Evolutionary conservation across 2,329 filamentous ascomycete genomes (phyloP), one percentile per base, ranked within the genome.

Genomic region (Pseudogymnoascus sp.): DNA sequence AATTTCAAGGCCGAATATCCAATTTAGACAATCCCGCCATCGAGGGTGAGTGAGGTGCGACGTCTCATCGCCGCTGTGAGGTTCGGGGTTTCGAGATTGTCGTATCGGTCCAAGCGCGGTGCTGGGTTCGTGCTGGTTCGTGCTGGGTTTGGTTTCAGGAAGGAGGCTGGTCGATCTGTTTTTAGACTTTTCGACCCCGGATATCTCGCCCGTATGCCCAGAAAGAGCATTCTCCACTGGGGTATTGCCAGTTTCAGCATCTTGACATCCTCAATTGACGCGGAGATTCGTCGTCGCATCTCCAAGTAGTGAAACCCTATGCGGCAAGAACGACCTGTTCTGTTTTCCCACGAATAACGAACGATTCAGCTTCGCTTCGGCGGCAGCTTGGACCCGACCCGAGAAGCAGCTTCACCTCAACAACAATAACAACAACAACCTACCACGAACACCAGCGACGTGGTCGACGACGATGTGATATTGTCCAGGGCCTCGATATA

Each of bases 331-430:
- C 28, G 10, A 34, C 2, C 18, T 28, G 18, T 31, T 28, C 34
- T 34, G 50, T 56, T 56, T 56, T 56, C 50, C 50, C 50, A 56
- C 50, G 50, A 56, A 56, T 56, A 12, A 11, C 50, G 50, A 34
- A 56, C 50, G 25, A 56, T 56, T 34, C 50, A 50, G 11, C 50
- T 34, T 34, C n/a, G n/a, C 28, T 34, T 56, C 50, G 28, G 10
- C n/a, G 18, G 10, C 28, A 38, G 11, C 31, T 34, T 56, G 8
- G 25, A 31, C 46, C 23, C 14, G 25, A 53, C 25, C 18, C 14
- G 25, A 53, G 14, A 11, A 31, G 46, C n/a, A 11, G 25, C 25
- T 34, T 18, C 50, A 11, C 7, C 28, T 23, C 25, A 56, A 56
- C 14, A 34, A 21, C 50, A 56, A 18, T 3, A 23, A 23, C 25